A percentile compares a stretch with the other conserved stretches of the same genome.
These are phyloP conservation scores for Capronia americana DNA, from an alignment of 2,329 filamentous ascomycete genomes.

Conservation along the genomic window DNA sequence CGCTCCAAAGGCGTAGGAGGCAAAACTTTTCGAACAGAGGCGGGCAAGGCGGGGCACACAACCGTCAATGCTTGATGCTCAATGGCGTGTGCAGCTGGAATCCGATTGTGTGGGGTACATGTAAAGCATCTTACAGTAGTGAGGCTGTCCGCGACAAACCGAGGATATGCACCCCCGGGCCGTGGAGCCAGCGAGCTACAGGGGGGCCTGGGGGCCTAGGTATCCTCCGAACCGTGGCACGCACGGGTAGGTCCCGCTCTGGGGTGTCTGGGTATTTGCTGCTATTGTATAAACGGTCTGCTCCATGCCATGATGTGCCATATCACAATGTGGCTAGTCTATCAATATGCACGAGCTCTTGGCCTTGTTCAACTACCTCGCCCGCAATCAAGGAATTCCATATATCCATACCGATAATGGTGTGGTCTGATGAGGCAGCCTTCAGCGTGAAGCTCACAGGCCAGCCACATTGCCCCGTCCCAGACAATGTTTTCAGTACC, in stretches of 20 bases:
- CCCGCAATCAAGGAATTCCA: background rate
- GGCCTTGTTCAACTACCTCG: background rate
- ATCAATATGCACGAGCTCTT: background rate
- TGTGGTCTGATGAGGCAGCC: background rate
- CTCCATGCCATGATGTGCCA: background rate
- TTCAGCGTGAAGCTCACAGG: background rate
- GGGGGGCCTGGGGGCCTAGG: background rate
- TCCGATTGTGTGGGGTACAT: conserved; percentile 1
- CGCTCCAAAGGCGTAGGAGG: conserved; percentile 9
- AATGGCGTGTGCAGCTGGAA: conserved; percentile 4
- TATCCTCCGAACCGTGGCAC: background rate
- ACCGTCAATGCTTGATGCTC: background rate
- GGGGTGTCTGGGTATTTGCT: background rate
- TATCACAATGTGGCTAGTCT: background rate
- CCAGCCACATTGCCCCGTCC: background rate
- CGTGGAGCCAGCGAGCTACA: background rate
- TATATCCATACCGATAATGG: background rate
- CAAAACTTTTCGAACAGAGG: conserved; percentile 17
- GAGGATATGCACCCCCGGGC: conserved; percentile 3
- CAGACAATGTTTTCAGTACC: background rate
- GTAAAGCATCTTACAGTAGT: too few relatives aligned
- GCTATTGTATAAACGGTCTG: background rate
- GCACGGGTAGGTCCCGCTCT: background rate
- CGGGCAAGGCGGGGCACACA: conserved; percentile 9
- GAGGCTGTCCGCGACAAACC: too few relatives aligned